Conservation (phyloP, 169 alveolate species). For the Blepharisma undulans region DNA sequence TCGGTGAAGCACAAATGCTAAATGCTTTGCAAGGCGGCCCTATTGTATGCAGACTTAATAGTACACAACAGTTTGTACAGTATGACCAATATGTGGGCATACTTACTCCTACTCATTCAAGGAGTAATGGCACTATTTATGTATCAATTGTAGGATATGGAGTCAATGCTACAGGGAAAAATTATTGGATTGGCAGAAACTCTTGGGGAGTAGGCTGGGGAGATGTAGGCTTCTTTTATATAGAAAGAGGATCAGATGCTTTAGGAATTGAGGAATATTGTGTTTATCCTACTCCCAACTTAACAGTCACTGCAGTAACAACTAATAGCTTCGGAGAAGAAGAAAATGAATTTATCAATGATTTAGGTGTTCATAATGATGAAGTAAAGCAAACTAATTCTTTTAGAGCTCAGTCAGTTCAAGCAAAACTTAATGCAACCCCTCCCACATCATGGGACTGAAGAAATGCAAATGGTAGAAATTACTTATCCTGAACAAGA, state of each 20-base stretch:
- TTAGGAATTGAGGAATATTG: neutral
- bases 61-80: conserved; percentile 40
- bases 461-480: conserved; percentile 45
- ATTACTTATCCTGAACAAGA: conserved; percentile 66
- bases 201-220: conserved; percentile 91
- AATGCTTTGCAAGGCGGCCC: conserved; percentile 71
- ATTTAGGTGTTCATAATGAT: neutral
- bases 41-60: conserved; percentile 69
- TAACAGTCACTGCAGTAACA: neutral
- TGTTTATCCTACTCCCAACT: conserved; percentile 39
- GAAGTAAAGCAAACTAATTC: conserved; percentile 2
- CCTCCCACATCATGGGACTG: conserved; percentile 56
- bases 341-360: neutral
- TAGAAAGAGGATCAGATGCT: conserved; percentile 66
- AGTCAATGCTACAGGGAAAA: conserved; percentile 60
- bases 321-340: neutral
- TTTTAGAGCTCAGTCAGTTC: conserved; percentile 47
- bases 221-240: conserved; percentile 76
- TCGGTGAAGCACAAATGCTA: conserved; percentile 71
- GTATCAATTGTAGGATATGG: conserved; percentile 79
- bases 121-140: conserved; percentile 40
- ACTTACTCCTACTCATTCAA: neutral
- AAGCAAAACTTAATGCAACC: conserved; percentile 52
- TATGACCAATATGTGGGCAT: conserved; percentile 54
- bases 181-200: conserved; percentile 79